These are phyloP conservation scores for Mycena haematopus DNA, from an alignment of 768 basidiomycete genomes.

Conservation along the genomic window DNA sequence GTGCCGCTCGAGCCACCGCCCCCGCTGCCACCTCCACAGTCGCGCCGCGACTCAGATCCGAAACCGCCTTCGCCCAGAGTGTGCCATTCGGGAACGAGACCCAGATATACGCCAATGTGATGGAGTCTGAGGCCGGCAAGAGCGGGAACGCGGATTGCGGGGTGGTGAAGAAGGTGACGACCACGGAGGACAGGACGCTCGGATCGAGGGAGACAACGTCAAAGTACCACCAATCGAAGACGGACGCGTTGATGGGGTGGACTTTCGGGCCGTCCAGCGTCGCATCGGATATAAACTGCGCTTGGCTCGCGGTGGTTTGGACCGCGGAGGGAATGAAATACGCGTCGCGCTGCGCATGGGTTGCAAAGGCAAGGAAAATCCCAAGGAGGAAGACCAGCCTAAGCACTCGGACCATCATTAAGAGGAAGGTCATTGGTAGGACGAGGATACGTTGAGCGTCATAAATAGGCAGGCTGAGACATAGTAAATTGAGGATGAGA, in stretches of 20 bases:
- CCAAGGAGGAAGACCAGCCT: too few species aligned
- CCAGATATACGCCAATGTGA: conserved; percentile 18
- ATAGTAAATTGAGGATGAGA: too few species aligned
- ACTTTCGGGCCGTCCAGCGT: conserved; percentile 28
- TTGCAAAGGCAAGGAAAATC: too few species aligned
- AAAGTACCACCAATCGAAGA: conserved; percentile 34
- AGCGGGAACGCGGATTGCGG: conserved; percentile 22
- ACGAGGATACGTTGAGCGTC: too few species aligned
- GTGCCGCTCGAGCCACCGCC: conserved; percentile 20
- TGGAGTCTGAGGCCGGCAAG: conserved; percentile 4
- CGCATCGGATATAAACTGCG: conserved; percentile 8
- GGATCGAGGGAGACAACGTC: conserved; percentile 31
- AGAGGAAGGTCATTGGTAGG: too few species aligned
- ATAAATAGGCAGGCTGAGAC: too few species aligned
- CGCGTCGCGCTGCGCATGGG: too few species aligned
- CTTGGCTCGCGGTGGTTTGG: conserved; percentile 5
- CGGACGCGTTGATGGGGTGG: conserved; percentile 24
- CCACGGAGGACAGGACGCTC: conserved; percentile 17
- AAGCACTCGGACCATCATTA: too few species aligned
- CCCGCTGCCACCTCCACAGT: conserved; percentile 10
- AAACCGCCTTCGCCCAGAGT: conserved; percentile 1
- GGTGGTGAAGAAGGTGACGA: conserved; percentile 29
- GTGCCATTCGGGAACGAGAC: conserved; percentile 25
- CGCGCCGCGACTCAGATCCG: conserved; percentile 9
- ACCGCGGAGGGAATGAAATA: background rate